These are phyloP conservation scores for Metschnikowia picachoensis DNA, from an alignment of 805 yeast species.

Conservation along the genomic window DNA sequence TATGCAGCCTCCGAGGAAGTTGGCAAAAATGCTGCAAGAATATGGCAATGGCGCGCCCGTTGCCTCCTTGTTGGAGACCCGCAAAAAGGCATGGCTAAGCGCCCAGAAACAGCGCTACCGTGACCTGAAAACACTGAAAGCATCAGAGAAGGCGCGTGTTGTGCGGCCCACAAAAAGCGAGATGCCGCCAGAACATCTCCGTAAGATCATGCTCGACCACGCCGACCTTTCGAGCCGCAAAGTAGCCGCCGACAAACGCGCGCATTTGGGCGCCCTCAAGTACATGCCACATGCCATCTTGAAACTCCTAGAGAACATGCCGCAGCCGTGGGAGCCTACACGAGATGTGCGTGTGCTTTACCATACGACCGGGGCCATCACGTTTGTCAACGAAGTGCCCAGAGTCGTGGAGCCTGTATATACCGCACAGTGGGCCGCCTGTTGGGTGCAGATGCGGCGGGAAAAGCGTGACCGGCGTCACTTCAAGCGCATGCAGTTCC, in stretches of 20 bases:
- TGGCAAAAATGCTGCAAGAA: conserved; percentile 4
- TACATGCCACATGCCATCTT: conserved; percentile 94
- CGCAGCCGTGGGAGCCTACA: conserved; percentile 94
- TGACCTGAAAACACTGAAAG: conserved; percentile 3
- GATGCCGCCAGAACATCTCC: conserved; percentile 90
- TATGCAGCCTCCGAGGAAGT: conserved; percentile 14
- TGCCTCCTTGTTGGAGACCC: conserved; percentile 34
- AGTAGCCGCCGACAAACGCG: conserved; percentile 78
- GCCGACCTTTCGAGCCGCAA: conserved; percentile 79
- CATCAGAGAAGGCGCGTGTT: conserved; percentile 37
- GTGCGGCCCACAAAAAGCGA: conserved; percentile 64
- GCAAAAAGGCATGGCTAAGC: conserved; percentile 58
- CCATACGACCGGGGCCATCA: conserved; percentile 89
- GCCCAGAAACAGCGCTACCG: conserved; percentile 57
- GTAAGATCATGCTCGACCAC: conserved; percentile 79
- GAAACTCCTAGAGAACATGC: conserved; percentile 91
- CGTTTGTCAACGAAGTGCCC: conserved; percentile 90
- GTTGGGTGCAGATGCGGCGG: conserved; percentile 90
- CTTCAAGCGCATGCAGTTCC: conserved; percentile 88
- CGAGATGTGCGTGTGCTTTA: conserved; percentile 86
- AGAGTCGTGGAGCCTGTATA: conserved; percentile 90
- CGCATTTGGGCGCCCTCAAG: conserved; percentile 86
- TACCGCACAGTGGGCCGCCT: conserved; percentile 91
- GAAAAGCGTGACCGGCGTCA: conserved; percentile 89
- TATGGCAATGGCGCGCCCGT: background rate